Evolutionary conservation across 2,329 filamentous ascomycete genomes (phyloP).

Genomic region (Calonectria pseudoturangicola): DNA sequence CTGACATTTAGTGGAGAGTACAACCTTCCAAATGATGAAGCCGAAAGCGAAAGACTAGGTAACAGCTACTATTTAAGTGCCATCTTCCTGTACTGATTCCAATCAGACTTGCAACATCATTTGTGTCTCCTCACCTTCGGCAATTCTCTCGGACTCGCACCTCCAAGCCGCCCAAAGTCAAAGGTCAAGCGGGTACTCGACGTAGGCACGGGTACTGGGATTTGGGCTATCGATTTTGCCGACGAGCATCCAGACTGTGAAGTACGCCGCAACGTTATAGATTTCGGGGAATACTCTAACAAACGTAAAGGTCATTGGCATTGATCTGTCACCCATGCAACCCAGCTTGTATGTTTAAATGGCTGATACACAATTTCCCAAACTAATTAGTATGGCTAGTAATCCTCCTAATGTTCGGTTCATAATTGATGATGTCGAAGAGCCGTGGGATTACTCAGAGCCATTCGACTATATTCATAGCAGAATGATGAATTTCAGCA

Average conservation of each 20-base stretch:
- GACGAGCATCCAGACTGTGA: constrained; percentile 38
- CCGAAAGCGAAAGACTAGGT: constrained; percentile 22
- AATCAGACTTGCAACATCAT: constrained; percentile 33
- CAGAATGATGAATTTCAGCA: constrained; percentile 40
- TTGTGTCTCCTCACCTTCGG: constrained; percentile 32
- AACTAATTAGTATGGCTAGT: constrained; percentile 20
- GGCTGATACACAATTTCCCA: no score
- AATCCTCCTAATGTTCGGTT: constrained; percentile 38
- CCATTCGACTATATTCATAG: constrained; percentile 44
- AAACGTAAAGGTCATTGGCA: constrained; percentile 24
- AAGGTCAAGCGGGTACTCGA: constrained; percentile 32
- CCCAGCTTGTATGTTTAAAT: constrained; percentile 30
- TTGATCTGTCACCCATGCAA: constrained; percentile 35
- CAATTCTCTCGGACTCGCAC: constrained; percentile 17
- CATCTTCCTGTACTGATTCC: neutral
- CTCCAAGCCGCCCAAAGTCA: neutral
- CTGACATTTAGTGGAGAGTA: neutral
- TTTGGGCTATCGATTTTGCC: constrained; percentile 39
- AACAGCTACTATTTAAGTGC: neutral
- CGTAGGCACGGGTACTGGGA: constrained; percentile 36
- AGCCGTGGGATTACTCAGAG: constrained; percentile 36
- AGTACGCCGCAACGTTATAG: neutral
- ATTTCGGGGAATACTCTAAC: neutral
- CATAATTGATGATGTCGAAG: constrained; percentile 39
- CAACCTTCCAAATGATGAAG: constrained; percentile 18